These are phyloP conservation scores for Mycena rosella DNA, from an alignment of 768 basidiomycete genomes.

Conservation along the genomic window DNA sequence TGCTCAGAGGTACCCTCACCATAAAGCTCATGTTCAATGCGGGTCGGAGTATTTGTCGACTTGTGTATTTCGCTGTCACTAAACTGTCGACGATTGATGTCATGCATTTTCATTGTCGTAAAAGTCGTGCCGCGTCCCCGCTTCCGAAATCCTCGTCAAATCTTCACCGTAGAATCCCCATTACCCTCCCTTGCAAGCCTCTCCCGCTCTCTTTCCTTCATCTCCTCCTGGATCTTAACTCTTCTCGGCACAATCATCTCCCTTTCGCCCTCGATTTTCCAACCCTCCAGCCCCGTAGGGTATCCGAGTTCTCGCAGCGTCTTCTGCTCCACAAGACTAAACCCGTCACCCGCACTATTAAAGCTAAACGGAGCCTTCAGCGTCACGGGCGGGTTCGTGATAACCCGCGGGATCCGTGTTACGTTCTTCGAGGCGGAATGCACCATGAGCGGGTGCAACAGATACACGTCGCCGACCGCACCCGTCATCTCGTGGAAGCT, in stretches of 20 bases:
- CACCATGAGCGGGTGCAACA: conserved; percentile 75
- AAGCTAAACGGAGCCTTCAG: conserved; percentile 69
- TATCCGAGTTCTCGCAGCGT: conserved; percentile 65
- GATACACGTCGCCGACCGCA: conserved; percentile 71
- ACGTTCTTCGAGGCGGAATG: conserved; percentile 75
- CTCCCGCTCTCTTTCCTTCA: conserved; percentile 62
- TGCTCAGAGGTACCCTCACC: too few relatives aligned
- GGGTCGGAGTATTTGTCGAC: too few relatives aligned
- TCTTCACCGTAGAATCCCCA: background rate
- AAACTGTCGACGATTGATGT: too few relatives aligned
- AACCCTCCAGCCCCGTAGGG: conserved; percentile 56
- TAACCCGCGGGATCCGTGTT: conserved; percentile 67
- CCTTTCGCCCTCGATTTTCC: conserved; percentile 61
- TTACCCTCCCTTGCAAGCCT: conserved; percentile 43
- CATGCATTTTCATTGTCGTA: background rate
- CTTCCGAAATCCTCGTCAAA: background rate
- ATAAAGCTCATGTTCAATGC: too few relatives aligned
- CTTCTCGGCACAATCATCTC: conserved; percentile 61
- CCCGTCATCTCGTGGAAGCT: conserved; percentile 69
- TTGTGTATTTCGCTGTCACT: too few relatives aligned
- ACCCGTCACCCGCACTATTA: conserved; percentile 58
- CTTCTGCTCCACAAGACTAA: conserved; percentile 71
- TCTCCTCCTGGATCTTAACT: conserved; percentile 57
- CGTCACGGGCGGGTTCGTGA: conserved; percentile 75
- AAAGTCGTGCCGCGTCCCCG: background rate